A percentile compares a stretch with the other conserved stretches of the same genome.
Evolutionary conservation across 129 eudicot species (phyloP).

Genomic region (Ambrosia trifida): DNA sequence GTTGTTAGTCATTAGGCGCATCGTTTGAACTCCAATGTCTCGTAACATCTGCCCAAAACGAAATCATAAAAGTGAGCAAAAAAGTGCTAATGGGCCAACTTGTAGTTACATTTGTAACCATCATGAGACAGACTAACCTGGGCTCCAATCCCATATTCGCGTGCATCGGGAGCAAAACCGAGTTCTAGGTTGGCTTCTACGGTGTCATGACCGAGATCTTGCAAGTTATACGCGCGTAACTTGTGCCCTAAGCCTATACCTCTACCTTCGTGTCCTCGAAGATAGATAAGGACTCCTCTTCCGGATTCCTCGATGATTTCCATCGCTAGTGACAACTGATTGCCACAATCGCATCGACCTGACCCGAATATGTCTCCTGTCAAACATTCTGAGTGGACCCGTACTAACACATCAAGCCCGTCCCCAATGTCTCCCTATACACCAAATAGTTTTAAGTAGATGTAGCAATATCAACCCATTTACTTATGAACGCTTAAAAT

Average conservation of each 20-base stretch:
- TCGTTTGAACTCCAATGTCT: conserved; percentile 81
- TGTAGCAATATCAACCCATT: neutral
- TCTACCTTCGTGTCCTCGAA: conserved; percentile 96
- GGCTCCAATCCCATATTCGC: conserved; percentile 95
- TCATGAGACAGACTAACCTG: conserved; percentile 56
- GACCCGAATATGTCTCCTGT: conserved; percentile 96
- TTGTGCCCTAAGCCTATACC: conserved; percentile 93
- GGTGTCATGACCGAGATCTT: conserved; percentile 93
- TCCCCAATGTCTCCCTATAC: conserved; percentile 83
- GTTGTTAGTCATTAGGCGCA: conserved; percentile 93
- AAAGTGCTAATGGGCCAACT: neutral
- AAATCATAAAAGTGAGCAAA: neutral
- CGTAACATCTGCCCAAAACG: conserved; percentile 56
- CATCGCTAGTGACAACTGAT: conserved; percentile 85
- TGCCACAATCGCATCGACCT: conserved; percentile 87
- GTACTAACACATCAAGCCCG: conserved; percentile 76
- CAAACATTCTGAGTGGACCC: conserved; percentile 96
- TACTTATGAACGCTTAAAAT: neutral
- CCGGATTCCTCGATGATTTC: conserved; percentile 71
- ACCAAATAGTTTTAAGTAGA: neutral
- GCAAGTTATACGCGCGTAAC: conserved; percentile 83
- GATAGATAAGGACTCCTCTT: conserved; percentile 81
- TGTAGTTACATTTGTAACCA: neutral
- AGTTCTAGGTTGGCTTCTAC: conserved; percentile 93
- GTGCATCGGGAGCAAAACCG: conserved; percentile 90